Base-by-base conservation (phyloP, 352 stramenopile species). In the Phytopythium vexans region DNA sequence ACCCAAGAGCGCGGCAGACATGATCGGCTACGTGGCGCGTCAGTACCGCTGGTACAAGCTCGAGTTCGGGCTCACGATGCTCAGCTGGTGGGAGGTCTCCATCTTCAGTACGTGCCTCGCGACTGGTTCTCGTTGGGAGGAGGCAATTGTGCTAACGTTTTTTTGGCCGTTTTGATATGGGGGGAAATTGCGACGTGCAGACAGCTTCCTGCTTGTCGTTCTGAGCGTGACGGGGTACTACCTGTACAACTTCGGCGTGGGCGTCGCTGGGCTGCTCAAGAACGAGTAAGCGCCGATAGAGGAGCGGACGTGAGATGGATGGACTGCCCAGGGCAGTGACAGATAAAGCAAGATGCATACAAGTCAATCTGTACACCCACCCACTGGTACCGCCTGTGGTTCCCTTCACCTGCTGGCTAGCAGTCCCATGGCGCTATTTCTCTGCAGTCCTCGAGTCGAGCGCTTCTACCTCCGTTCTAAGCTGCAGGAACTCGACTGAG, bases 21-120 rank as follows among this genome's bases (percentile, higher is more conserved):
- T 90, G 82, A 66, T 87, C 42, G 74, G 77, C 60, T 74, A 71
- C 66, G 41, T 85, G 38, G 66, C 72, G 66, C 75, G 74, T 41
- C 68, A 87, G 52, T 93, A 93, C 64, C 74, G 77, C 59, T 87
- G 77, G 77, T 93, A 93, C 78, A 93, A 93, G 74, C 69, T 93
- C 42, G 83, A 93, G 79, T 93, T 91, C 52, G 83, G 80, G 16
- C 75, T 93, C 55, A 87, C 83, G 32, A 88, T 93, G 74, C 68
- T 93, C 16, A 89, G 75, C 65, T 78, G 77, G 60, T 89, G 81
- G 71, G 83, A 93, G 58, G 78, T 85, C 33, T 56, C 77, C n/a
- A 84, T 87, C 65, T 91, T 90, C 70, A 91, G 83, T 93, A 68
- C 65, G 83, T 90, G 7, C 4, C 8, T 16, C 1, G 14, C 1